Evolutionary conservation across 306 rosid species (phyloP), one percentile per base, ranked within the genome.

Genomic region (Vicia sativa): DNA sequence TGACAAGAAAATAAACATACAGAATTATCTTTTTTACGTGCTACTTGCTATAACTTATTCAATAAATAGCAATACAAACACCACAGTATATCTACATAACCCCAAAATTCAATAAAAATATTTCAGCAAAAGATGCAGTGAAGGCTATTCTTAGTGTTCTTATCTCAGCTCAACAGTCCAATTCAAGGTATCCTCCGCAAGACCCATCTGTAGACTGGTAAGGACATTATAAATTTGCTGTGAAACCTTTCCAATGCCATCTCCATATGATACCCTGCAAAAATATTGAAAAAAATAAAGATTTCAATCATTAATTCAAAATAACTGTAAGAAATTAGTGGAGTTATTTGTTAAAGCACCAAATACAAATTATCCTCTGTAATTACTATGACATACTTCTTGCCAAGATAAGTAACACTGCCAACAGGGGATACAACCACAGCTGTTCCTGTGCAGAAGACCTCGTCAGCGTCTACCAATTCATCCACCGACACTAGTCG

Each of bases 381-480:
- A 39, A 68, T 57, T 26, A 48, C 34, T 57, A 28, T 38, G 53
- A 62, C 34, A 29, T 76, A 93, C 99, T 86, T 88, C 65, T 82
- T 68, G 70, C 88, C 96, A 28, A 12, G 86, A 71, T 82, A 87
- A 54, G 99, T 93, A 53, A 93, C 77, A 80, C 97, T 90, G 69
- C 99, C 99, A 60, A 93, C 97, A 34, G 99, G 99, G 68, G 99
- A 93, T 19, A 93, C 76, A 72, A 93, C 99, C 79, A 93, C 99
- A 67, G 99, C 97, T 57, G 97, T 93, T 66, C 99, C 99, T 0
- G 97, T 93, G 70, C 96, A 88, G 78, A 93, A 93, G 46, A 93
- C 99, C 81, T 93, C 97, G 60, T 93, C 97, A 16, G 99, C 99
- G 8, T 80, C 92, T 13, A 93, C 85, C 79, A 93, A 81, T 72